Evolutionary conservation across 2,329 filamentous ascomycete species (phyloP), one percentile per base, ranked within the genome.

Genomic region (Diaporthe eres): DNA sequence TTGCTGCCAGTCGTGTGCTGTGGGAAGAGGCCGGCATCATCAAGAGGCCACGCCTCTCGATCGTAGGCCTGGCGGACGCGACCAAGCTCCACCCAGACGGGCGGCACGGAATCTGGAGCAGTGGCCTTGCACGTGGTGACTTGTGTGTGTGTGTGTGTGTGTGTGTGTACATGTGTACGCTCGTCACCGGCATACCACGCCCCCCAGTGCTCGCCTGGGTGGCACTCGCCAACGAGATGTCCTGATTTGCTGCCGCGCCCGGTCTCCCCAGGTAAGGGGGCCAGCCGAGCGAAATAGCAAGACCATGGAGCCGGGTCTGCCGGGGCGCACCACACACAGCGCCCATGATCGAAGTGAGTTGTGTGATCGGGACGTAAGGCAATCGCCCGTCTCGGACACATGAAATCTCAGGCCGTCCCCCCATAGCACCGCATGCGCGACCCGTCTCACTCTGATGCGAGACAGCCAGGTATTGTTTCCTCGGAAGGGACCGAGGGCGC

Each of bases 401-500:
- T 44, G 19, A 47, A 57, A 51, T 61, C 71, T 72, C 57, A 72
- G 71, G 42, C 44, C 42, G 71, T 53, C 51, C 31, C 55, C 71
- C 71, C 71, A 63, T 61, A 53, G 39, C 71, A 72, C 71, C 71
- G 57, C 71, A 55, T 72, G 71, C 34, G 31, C 57, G 42, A 39
- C 55, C 55, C 15, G 71, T 72, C 57, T 72, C 44, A 72, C 58
- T 53, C 47, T 72, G 71, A 42, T 28, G 71, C 44, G 71, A 72
- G 71, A 72, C 71, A 72, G 5, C n/a, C 37, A 13, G 5, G 25
- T 44, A 31, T 44, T 53, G 28, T 19, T n/a, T 53, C n/a, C 71
- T 72, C 71, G 71, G 71, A 72, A 60, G 49, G 55, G 47, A 61
- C 70, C 70, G 57, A 72, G 57, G 22, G 25, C 31, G 34, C 65